A percentile compares a stretch with the other conserved stretches of the same genome.
Evolutionary conservation across 345 rosid genomes (phyloP).

Genomic region (Populus euphratica): DNA sequence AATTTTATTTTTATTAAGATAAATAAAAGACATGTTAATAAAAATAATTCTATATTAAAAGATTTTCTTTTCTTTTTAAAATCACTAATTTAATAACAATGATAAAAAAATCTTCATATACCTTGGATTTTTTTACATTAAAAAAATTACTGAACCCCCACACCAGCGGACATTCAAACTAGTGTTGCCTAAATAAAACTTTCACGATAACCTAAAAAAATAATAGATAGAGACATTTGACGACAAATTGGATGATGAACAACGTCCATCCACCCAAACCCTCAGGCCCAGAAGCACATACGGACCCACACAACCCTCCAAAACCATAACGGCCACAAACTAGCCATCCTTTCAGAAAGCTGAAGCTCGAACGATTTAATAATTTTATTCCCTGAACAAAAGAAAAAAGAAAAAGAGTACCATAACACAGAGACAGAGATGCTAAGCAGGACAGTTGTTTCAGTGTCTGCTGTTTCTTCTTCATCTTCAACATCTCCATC

Average conservation of each 20-base stretch:
- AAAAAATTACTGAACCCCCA: no score
- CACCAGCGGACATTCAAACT: no score
- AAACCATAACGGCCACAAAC: conserved; percentile 30
- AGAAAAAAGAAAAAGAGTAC: neutral
- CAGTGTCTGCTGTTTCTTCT: conserved; percentile 19
- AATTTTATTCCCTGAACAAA: neutral
- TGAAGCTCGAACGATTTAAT: neutral
- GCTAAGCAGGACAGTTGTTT: conserved; percentile 38
- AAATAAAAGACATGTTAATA: no score
- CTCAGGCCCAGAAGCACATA: neutral
- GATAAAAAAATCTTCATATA: no score
- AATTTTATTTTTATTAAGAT: no score
- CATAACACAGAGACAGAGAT: conserved; percentile 20
- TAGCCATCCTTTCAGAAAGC: conserved; percentile 1
- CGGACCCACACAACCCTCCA: neutral
- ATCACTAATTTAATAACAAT: no score
- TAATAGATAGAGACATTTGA: neutral
- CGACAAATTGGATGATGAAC: conserved; percentile 8
- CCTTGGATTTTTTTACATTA: no score
- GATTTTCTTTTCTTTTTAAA: no score
- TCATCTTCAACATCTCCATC: conserved; percentile 23
- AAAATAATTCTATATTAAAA: no score
- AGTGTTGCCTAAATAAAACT: neutral
- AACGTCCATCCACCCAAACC: conserved; percentile 16
- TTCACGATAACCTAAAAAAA: neutral